Evolutionary conservation across 2,329 filamentous ascomycete species (phyloP), one percentile per base, ranked within the genome.

Genomic region (Talaromyces albobiverticillius): DNA sequence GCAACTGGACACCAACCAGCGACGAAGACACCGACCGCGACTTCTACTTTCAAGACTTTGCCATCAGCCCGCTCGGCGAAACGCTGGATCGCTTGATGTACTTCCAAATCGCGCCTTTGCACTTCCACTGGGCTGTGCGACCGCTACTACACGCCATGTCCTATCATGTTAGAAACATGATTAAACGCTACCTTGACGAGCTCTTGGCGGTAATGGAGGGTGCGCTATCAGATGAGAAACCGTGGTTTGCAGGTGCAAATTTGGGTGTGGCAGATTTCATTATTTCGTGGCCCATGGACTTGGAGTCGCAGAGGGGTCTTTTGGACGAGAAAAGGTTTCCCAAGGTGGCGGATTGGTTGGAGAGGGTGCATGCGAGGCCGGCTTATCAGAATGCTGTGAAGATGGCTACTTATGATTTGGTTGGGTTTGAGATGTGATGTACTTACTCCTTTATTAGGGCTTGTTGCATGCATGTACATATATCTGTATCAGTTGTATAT

Each of bases 241-340:
- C 59, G 7, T 69, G 62, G 60, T 67, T 67, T 51, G 64, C 65
- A 51, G 71, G 71, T 5, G 36, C 59, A 11, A 54, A 67, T 14
- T n/a, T 58, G 13, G 70, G 71, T 3, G 59, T 67, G 49, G 55
- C 59, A 9, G 71, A 73, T 63, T 58, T 73, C 13, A 67, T 68
- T 54, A 38, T 71, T 46, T 67, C 57, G 45, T 74, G 61, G 58
- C 64, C 66, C 0, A 56, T 73, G 59, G 70, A 72, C 53, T 59
- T 65, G 14, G 62, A 68, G 38, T 56, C 32, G n/a, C 57, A 63
- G 45, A 62, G 64, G 23, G 60, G 57, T 14, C 71, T 63, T 52
- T 61, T 70, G 23, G 60, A 72, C 56, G 53, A 65, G 22, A 59
- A 61, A 18, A 64, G 67, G 25, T 71, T 63, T 56, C 68, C 66